Conservation (phyloP, 371 early-diverging fungal genomes). For the Lichtheimia corymbifera region DNA sequence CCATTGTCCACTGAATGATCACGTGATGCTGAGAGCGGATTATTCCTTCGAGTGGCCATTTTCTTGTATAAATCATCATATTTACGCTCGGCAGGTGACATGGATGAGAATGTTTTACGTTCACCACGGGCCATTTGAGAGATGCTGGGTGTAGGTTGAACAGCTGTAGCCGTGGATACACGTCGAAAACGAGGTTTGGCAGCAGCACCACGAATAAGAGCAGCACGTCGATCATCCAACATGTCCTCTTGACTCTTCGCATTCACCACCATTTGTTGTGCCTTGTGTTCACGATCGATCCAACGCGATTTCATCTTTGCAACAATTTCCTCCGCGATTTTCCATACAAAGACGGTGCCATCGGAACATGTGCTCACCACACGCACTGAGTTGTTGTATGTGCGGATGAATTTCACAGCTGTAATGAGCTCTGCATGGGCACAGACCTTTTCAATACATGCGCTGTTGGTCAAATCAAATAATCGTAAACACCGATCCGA, state of each 20-base stretch:
- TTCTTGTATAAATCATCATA: slow-evolving; percentile 52
- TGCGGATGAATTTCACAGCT: slow-evolving; percentile 60
- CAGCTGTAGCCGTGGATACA: slow-evolving; percentile 26
- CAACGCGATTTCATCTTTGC: slow-evolving; percentile 50
- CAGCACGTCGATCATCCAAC: slow-evolving; percentile 7
- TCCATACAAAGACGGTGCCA: slow-evolving; percentile 82
- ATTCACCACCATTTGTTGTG: slow-evolving; percentile 14
- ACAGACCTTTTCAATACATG: slow-evolving; percentile 61
- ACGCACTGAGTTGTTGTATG: slow-evolving; percentile 48
- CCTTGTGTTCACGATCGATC: slow-evolving; percentile 18
- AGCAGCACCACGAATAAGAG: slow-evolving; percentile 5
- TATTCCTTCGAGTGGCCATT: slow-evolving; percentile 13
- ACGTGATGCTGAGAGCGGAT: slow-evolving; percentile 7
- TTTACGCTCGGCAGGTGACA: slow-evolving; percentile 48
- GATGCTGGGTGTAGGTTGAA: slow-evolving; percentile 37
- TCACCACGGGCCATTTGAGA: slow-evolving; percentile 53
- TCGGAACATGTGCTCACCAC: slow-evolving; percentile 78
- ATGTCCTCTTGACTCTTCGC: slow-evolving; percentile 8
- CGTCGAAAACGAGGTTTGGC: slow-evolving; percentile 24
- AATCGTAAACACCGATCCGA: slow-evolving; percentile 77
- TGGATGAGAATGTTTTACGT: slow-evolving; percentile 42
- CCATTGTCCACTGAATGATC: slow-evolving; percentile 4
- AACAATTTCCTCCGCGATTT: slow-evolving; percentile 55
- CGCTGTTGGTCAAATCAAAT: slow-evolving; percentile 70
- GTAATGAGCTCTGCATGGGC: slow-evolving; percentile 86